Base-by-base conservation (phyloP, 2,329 filamentous ascomycete species). In the Trichoderma sp. region DNA sequence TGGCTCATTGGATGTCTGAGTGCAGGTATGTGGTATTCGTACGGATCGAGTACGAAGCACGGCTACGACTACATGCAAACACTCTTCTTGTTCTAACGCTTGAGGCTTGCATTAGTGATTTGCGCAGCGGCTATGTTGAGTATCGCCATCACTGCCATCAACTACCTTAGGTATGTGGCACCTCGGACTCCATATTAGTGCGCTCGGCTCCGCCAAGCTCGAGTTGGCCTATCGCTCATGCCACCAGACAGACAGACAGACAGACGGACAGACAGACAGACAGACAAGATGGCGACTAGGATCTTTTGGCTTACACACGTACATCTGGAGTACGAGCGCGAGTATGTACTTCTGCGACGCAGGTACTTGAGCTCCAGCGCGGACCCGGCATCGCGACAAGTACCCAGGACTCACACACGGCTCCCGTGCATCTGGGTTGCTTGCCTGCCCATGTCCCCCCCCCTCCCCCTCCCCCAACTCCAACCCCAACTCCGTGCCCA, bases 191-290 rank as follows among this genome's bases (percentile, higher is more conserved):
- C 34, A 52, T 44, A 5, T 24, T 24, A 44, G n/a, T 43, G 59
- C 41, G 17, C 43, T 62, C 50, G 50, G 50, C 48, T 55, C 48
- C 59, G 59, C 59, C 59, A 47, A 19, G 30, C 28, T 26, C 21
- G 30, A 43, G 45, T 41, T 55, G 59, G 48, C 59, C 50, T 62
- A 54, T 62, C 59, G 50, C 59, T 47, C 50, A 54, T 54, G 58
- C 41, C 41, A 45, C 19, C 59, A 47, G 45, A 45, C 48, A 54
- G 24, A 47, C 17, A 9, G 24, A 47, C 10, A 9, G 28, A 30
- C 30, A 9, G 30, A 30, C 30, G 45, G 24, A 47, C 10, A 9
- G 28, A 30, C 30, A 54, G 24, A 47, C 10, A 9, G 28, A 30
- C 30, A 9, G 30, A 30, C 30, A 30, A 30, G 30, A 30, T 9